Percentiles rank a stretch among this genome's conserved stretches.
These are phyloP conservation scores for Psilocybe tampanensis DNA, from an alignment of 768 basidiomycete species.

Conservation along the genomic window DNA sequence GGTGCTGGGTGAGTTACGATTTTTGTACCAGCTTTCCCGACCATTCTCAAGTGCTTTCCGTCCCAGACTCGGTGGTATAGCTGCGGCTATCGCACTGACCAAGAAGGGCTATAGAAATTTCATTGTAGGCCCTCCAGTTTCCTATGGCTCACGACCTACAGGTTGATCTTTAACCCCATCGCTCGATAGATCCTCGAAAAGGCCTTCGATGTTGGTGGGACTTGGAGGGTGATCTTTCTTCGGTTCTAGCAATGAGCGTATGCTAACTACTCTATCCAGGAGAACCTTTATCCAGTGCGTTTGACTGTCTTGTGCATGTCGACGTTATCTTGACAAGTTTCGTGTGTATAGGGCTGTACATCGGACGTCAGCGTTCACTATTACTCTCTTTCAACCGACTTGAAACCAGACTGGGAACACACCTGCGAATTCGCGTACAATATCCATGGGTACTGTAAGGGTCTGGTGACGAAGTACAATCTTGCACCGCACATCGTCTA, in stretches of 20 bases:
- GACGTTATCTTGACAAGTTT: background rate
- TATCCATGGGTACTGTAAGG: constrained; percentile 43
- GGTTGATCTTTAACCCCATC: background rate
- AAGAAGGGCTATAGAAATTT: constrained; percentile 41
- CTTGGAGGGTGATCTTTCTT: constrained; percentile 42
- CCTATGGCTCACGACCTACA: background rate
- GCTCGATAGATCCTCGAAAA: constrained; percentile 46
- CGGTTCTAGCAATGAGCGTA: no score
- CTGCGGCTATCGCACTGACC: constrained; percentile 44
- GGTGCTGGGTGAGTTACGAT: constrained; percentile 34
- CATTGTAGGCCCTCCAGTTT: constrained; percentile 28
- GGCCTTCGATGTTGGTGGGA: constrained; percentile 45
- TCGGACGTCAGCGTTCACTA: constrained; percentile 44
- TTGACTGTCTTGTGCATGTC: background rate
- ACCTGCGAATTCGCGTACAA: constrained; percentile 42
- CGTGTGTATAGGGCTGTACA: constrained; percentile 36
- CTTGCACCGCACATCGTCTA: constrained; percentile 42
- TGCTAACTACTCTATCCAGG: constrained; percentile 19
- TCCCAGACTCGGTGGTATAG: constrained; percentile 42
- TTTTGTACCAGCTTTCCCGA: background rate
- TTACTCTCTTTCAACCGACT: constrained; percentile 49
- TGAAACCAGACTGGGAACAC: constrained; percentile 41
- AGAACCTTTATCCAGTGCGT: constrained; percentile 35
- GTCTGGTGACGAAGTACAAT: constrained; percentile 40
- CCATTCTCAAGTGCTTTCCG: background rate